Percentiles rank a stretch among this genome's conserved stretches.
Evolutionary conservation across 139 green algal species (phyloP).

Genomic region (Chlamydomonas incerta): DNA sequence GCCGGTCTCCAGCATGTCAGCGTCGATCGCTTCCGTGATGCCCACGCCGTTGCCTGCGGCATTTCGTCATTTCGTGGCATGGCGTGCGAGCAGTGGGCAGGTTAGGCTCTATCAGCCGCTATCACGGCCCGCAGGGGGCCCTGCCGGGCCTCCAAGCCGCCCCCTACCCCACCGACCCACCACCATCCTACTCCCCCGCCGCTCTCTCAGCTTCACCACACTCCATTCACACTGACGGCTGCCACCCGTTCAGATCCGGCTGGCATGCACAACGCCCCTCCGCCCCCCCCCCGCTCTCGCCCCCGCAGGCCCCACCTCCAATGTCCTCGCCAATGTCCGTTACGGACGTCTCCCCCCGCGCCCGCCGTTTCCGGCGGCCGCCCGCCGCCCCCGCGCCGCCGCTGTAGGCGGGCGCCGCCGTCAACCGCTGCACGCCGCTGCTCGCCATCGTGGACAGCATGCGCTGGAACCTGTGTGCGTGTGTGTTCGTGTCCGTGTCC

Average conservation of each 20-base stretch:
- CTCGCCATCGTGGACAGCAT: slow-evolving; percentile 36
- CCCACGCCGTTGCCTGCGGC: neutral
- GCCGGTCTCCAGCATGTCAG: neutral
- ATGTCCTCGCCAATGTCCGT: slow-evolving; percentile 10
- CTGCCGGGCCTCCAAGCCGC: too few species aligned
- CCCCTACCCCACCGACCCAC: too few species aligned
- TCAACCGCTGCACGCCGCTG: slow-evolving; percentile 54
- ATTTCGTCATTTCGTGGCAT: too few species aligned
- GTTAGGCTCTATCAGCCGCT: too few species aligned
- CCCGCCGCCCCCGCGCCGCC: neutral
- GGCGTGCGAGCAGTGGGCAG: too few species aligned
- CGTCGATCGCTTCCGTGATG: slow-evolving; percentile 2
- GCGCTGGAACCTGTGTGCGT: slow-evolving; percentile 62
- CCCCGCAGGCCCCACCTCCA: slow-evolving; percentile 1
- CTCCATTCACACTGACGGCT: too few species aligned
- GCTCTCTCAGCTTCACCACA: too few species aligned
- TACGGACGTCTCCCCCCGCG: slow-evolving; percentile 13
- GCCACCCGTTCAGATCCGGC: too few species aligned
- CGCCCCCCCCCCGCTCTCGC: neutral
- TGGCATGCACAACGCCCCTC: too few species aligned
- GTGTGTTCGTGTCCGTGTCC: too few species aligned
- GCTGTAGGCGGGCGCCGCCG: neutral
- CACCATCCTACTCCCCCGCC: too few species aligned
- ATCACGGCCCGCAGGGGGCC: too few species aligned
- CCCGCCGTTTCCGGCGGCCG: slow-evolving; percentile 71